A percentile compares a stretch with the other conserved stretches of the same genome.
phyloP scores from a whole-genome alignment of 768 basidiomycete species.

The Mycena albidolilacea region DNA sequence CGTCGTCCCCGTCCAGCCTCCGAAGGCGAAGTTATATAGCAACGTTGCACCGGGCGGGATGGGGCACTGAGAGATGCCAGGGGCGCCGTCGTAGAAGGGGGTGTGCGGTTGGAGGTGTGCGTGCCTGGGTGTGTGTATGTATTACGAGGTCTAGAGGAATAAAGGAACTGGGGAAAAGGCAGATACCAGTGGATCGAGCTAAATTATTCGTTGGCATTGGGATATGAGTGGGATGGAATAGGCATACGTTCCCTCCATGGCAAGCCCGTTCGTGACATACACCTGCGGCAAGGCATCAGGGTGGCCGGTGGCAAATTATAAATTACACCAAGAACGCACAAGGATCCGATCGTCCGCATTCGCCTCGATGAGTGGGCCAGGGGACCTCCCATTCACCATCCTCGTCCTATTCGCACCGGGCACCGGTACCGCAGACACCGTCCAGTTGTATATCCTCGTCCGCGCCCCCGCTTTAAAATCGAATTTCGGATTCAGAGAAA shows the following conservation, averaged over 20 bases:
- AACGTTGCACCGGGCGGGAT: constrained; percentile 64
- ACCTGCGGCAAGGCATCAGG: no score
- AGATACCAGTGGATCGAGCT: constrained; percentile 49
- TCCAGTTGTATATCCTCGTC: no score
- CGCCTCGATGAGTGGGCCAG: no score
- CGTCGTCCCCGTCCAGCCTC: constrained; percentile 60
- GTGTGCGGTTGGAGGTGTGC: constrained; percentile 55
- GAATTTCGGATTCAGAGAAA: no score
- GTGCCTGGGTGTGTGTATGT: constrained; percentile 27
- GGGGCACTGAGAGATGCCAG: constrained; percentile 64
- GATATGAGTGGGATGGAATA: neutral
- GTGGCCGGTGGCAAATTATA: no score
- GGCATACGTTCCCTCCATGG: constrained; percentile 45
- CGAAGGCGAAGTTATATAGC: constrained; percentile 58
- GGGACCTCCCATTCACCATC: no score
- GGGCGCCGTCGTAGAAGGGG: constrained; percentile 64
- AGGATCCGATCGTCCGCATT: no score
- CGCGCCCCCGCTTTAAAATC: no score
- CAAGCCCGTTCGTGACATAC: constrained; percentile 52
- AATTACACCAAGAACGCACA: no score
- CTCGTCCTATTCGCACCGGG: no score
- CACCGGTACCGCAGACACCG: no score
- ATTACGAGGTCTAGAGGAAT: neutral
- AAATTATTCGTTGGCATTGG: neutral
- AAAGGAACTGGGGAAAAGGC: no score